These are phyloP conservation scores for Gamarada debralockiae DNA, from an alignment of 495 filamentous ascomycete genomes.

Conservation along the genomic window DNA sequence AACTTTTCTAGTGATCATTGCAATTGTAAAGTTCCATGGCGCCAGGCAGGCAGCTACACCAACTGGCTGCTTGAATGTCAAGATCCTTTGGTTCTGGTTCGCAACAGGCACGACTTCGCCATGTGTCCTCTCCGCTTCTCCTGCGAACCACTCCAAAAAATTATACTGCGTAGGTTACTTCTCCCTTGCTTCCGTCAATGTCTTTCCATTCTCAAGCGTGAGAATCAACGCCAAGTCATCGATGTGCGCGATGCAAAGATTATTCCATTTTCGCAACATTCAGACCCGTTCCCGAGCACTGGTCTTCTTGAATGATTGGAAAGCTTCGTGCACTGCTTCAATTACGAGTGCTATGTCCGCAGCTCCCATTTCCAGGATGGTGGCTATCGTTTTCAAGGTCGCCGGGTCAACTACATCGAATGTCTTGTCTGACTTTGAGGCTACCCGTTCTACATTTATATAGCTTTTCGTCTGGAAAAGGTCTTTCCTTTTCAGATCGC, in stretches of 20 bases:
- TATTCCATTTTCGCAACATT: constrained; percentile 83
- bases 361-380: constrained; percentile 62
- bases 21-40: constrained; percentile 35
- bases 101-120: constrained; percentile 48
- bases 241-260: constrained; percentile 76
- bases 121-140: constrained; percentile 67
- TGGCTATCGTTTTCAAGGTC: constrained; percentile 61
- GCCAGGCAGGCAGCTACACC: constrained; percentile 29
- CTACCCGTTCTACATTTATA: constrained; percentile 22
- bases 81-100: constrained; percentile 14
- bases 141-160: constrained; percentile 78
- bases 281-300: constrained; percentile 73
- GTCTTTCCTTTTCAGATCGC: neutral
- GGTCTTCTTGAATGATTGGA: constrained; percentile 68
- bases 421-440: constrained; percentile 14
- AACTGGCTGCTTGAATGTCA: constrained; percentile 33
- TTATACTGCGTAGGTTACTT: constrained; percentile 68
- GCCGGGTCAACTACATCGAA: constrained; percentile 54
- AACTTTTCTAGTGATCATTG: constrained; percentile 37
- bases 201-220: constrained; percentile 79
- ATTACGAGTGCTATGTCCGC: constrained; percentile 62
- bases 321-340: constrained; percentile 60
- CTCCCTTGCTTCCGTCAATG: constrained; percentile 64
- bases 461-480: constrained; percentile 18
- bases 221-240: constrained; percentile 88